phyloP scores from a whole-genome alignment of 352 stramenopile genomes.

The Pythium diclinum region DNA sequence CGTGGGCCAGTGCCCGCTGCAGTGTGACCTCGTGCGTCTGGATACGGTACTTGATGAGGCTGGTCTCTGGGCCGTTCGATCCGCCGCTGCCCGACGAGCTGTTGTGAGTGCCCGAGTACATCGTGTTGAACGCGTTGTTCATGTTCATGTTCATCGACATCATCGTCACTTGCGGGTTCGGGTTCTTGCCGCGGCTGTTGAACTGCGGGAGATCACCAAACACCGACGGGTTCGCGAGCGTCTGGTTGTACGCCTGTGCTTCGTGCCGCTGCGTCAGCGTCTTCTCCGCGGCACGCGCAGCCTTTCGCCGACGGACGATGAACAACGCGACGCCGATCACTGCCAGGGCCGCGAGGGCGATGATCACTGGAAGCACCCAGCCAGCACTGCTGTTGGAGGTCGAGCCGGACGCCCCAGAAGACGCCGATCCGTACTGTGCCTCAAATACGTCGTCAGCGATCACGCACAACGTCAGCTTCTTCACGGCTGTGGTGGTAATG shows the following conservation, averaged over 20 bases:
- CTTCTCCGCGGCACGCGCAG: constrained; percentile 23
- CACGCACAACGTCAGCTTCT: constrained; percentile 47
- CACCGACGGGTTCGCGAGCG: constrained; percentile 35
- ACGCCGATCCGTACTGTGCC: constrained; percentile 35
- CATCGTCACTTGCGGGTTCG: constrained; percentile 15
- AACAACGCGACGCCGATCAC: constrained; percentile 54
- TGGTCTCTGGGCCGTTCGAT: constrained; percentile 42
- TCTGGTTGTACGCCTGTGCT: constrained; percentile 12
- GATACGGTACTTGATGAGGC: constrained; percentile 74
- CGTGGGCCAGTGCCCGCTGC: constrained; percentile 62
- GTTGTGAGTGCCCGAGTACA: constrained; percentile 37
- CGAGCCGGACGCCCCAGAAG: neutral
- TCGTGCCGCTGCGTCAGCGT: neutral
- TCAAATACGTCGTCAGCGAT: constrained; percentile 63
- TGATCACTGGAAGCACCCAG: constrained; percentile 44
- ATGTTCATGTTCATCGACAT: constrained; percentile 35
- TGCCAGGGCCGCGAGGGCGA: constrained; percentile 37
- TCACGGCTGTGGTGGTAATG: neutral
- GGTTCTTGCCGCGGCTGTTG: constrained; percentile 21
- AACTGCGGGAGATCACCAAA: constrained; percentile 41
- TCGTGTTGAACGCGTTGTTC: constrained; percentile 36
- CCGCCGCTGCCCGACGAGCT: constrained; percentile 52
- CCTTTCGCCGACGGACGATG: constrained; percentile 36
- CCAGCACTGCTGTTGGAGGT: constrained; percentile 26
- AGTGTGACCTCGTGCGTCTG: constrained; percentile 59